Base-by-base conservation (phyloP, 1,284 basidiomycete genomes). In the Ceratobasidium sp. region DNA sequence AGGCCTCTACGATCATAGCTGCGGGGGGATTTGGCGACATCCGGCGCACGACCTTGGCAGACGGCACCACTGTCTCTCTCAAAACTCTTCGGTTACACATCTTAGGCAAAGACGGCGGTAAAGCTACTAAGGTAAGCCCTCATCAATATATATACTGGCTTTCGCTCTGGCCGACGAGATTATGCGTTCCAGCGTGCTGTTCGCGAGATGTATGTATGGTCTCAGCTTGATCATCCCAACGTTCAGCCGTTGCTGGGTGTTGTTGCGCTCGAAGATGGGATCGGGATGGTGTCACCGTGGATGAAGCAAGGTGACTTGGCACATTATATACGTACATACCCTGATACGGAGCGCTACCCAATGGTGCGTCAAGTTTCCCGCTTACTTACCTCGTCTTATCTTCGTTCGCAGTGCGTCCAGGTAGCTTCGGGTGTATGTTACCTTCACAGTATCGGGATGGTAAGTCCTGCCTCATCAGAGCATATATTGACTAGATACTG, bases 211-310 rank as follows among this genome's bases (percentile, higher is more conserved):
- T 9, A 63, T 15, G 6, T 22, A 5, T 63, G 60, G 60, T 63
- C 60, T 11, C 45, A 63, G 8, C 22, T 29, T 7, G 7, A 47
- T 14, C 60, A 63, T 24, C 31, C 31, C 5, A 27, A 48, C 41
- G 60, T 63, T 17, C 41, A 45, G 11, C 17, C 45, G 27, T 24
- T 63, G n/a, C 45, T 63, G 15, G 60, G 60, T 7, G 11, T 36
- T 9, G 36, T 41, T 22, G 9, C 11, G 19, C 47, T 24, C 24
- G 41, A n/a, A 9, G 19, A 15, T 22, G 19, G 24, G 14, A 17
- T 63, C 17, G 36, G 36, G 5, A 15, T 63, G 41, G 41, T 63
- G 4, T 63, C 60, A 19, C 60, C 60, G 4, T 63, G 36, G 60
- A 63, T 63, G 60, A 22, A 17, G 4, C 27, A 63, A 5, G 60